phyloP scores from a whole-genome alignment of 2,329 filamentous ascomycete species.

The Dendrostoma leiphaemia region DNA sequence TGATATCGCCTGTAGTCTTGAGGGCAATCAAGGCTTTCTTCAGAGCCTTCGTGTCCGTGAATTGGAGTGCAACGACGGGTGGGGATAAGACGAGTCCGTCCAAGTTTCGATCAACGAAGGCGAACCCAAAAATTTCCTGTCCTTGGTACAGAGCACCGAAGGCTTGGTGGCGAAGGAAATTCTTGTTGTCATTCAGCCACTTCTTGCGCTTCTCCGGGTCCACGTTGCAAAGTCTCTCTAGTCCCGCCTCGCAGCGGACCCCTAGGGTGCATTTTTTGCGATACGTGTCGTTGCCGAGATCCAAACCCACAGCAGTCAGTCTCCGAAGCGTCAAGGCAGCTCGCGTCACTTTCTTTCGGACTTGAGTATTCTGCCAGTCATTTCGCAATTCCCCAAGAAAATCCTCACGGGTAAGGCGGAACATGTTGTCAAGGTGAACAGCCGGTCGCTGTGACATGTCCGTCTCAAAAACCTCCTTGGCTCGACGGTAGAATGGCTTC shows the following conservation, averaged over 20 bases:
- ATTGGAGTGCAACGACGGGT: conserved; percentile 50
- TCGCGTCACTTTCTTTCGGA: conserved; percentile 45
- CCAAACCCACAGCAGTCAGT: conserved; percentile 37
- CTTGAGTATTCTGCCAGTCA: conserved; percentile 52
- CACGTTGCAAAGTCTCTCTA: conserved; percentile 40
- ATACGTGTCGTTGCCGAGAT: conserved; percentile 30
- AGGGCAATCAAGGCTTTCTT: conserved; percentile 45
- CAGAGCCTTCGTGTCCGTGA: conserved; percentile 45
- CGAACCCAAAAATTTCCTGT: conserved; percentile 57
- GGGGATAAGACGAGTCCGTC: conserved; percentile 39
- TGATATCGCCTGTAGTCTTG: conserved; percentile 28
- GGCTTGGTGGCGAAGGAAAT: conserved; percentile 56
- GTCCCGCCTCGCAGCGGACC: conserved; percentile 38
- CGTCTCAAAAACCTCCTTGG: conserved; percentile 45
- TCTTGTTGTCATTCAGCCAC: conserved; percentile 44
- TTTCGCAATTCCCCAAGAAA: conserved; percentile 65
- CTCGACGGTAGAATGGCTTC: conserved; percentile 53
- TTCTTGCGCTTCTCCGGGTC: conserved; percentile 33
- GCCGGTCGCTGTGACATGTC: conserved; percentile 35
- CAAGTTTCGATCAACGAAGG: conserved; percentile 51
- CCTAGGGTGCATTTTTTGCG: conserved; percentile 36
- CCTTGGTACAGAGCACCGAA: conserved; percentile 59
- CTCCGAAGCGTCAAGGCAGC: conserved; percentile 35
- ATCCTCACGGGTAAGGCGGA: conserved; percentile 68
- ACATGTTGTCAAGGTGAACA: conserved; percentile 67